Percentiles rank a stretch among this genome's conserved stretches.
phyloP scores from a whole-genome alignment of 257 asterid species.

The Datura wrightii region DNA sequence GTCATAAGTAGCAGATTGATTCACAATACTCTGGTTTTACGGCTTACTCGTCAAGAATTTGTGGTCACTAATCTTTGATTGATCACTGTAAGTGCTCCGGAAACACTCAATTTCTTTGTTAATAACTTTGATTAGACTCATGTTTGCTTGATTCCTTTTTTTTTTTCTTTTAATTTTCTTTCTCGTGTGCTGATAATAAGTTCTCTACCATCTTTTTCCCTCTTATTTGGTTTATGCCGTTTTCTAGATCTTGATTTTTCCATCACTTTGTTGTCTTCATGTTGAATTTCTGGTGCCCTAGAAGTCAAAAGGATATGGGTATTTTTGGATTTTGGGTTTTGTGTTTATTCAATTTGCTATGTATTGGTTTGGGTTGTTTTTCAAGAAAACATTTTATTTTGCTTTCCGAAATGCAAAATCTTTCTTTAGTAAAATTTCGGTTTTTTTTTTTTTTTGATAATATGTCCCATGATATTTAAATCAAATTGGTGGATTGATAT shows the following conservation, averaged over 20 bases:
- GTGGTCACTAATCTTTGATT: background rate
- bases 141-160: background rate
- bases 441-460: background rate
- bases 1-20: background rate
- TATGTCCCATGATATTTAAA: background rate
- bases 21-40: background rate
- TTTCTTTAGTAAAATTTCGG: background rate
- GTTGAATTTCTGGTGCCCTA: background rate
- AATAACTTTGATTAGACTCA: background rate
- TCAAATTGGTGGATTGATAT: background rate
- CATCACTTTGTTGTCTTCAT: background rate
- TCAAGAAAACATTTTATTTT: background rate
- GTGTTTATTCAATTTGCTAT: background rate
- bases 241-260: constrained; percentile 1
- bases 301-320: background rate
- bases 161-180: background rate
- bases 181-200: too few species aligned
- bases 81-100: constrained; percentile 4
- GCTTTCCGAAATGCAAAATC: background rate
- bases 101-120: background rate
- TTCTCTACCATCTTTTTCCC: background rate
- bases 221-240: background rate
- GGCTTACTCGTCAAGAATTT: background rate
- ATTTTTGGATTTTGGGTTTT: background rate
- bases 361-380: background rate